Conservation (phyloP, 768 basidiomycete genomes). For the Xerocomellus dryophilus region DNA sequence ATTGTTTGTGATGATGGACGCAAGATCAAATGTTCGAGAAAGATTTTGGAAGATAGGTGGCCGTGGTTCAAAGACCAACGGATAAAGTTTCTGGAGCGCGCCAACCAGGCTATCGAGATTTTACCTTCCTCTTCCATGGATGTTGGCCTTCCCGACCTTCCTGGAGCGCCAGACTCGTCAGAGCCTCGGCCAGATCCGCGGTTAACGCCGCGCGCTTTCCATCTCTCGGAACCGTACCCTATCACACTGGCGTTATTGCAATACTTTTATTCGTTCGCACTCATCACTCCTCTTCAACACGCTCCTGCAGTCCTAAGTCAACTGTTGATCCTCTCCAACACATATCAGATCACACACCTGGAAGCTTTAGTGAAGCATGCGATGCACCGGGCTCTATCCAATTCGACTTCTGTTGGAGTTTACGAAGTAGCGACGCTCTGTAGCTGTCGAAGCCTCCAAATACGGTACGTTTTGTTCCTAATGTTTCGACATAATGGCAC, state of each 20-base stretch:
- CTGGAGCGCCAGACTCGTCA: conserved; percentile 46
- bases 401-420: conserved; percentile 83
- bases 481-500: conserved; percentile 14
- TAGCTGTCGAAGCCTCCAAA: conserved; percentile 84
- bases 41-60: conserved; percentile 88
- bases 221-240: conserved; percentile 86
- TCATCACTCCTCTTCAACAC: conserved; percentile 89
- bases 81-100: conserved; percentile 53
- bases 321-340: conserved; percentile 77
- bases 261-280: conserved; percentile 86
- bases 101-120: conserved; percentile 52
- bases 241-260: conserved; percentile 87
- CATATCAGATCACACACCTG: conserved; percentile 76
- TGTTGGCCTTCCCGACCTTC: conserved; percentile 59
- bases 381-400: conserved; percentile 85
- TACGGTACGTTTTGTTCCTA: conserved; percentile 53
- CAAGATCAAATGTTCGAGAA: conserved; percentile 76
- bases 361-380: conserved; percentile 85
- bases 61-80: conserved; percentile 88
- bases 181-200: conserved; percentile 70
- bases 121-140: conserved; percentile 62
- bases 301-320: conserved; percentile 87
- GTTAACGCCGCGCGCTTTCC: conserved; percentile 72
- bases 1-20: conserved; percentile 90
- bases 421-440: conserved; percentile 95